Evolutionary conservation across 148 eudicot genomes (phyloP).

Genomic region (Fagopyrum homotropicum): DNA sequence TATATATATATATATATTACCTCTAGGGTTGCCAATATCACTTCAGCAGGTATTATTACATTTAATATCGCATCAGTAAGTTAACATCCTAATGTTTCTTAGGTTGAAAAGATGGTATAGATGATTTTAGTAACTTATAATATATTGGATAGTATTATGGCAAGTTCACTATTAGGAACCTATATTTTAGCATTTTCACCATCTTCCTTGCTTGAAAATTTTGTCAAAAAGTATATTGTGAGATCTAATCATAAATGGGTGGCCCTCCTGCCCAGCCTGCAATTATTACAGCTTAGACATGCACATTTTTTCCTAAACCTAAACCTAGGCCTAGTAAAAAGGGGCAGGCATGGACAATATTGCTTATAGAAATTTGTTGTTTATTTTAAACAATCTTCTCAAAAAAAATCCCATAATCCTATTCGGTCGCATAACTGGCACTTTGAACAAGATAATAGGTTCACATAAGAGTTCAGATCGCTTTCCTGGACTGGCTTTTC

Average conservation of each 20-base stretch:
- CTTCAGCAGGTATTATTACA: not conserved
- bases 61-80: not conserved
- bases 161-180: not conserved
- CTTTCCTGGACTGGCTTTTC: no score
- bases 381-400: not conserved
- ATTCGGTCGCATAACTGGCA: no score
- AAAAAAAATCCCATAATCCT: not conserved
- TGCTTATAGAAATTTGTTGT: not conserved
- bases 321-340: not conserved
- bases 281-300: no score
- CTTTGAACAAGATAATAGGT: no score
- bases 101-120: not conserved
- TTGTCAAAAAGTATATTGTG: not conserved
- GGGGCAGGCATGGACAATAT: not conserved
- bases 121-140: not conserved
- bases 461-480: no score
- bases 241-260: no score
- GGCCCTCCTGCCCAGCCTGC: no score
- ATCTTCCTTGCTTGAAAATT: conserved; percentile 3
- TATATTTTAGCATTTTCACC: not conserved
- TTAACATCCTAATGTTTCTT: no score
- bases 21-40: not conserved
- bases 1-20: not conserved
- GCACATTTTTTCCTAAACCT: no score
- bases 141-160: not conserved